Conservation (phyloP, 83 land plant genomes). For the Picea abies region DNA sequence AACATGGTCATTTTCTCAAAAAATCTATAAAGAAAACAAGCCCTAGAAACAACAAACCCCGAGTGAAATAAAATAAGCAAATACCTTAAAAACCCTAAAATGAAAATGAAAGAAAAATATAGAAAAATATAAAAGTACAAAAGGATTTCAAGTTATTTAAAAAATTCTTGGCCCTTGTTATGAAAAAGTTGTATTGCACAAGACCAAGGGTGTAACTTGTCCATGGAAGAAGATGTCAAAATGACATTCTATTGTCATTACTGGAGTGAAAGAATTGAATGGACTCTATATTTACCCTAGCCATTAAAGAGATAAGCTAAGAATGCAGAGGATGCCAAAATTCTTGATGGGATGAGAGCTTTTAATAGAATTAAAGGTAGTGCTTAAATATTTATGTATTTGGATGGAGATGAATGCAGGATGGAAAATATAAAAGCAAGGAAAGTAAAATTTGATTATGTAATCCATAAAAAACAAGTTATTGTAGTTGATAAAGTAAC, state of each 20-base stretch:
- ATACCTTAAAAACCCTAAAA: no score
- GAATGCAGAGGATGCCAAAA: slow-evolving; percentile 18
- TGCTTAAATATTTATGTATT: background rate
- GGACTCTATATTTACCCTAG: background rate
- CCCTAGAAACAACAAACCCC: no score
- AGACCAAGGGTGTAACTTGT: no score
- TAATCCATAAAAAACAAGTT: slow-evolving; percentile 32
- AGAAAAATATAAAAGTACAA: no score
- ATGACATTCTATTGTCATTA: background rate
- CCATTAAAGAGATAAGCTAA: slow-evolving; percentile 7
- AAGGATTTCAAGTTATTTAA: no score
- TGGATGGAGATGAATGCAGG: slow-evolving; percentile 3
- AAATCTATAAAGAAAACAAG: no score
- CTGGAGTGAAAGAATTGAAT: background rate
- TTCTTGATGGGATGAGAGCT: background rate
- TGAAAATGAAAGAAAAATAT: no score
- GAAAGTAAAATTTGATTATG: slow-evolving; percentile 50
- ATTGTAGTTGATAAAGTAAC: slow-evolving; percentile 21
- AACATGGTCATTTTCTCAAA: no score
- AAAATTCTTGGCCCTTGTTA: no score
- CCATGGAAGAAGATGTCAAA: background rate
- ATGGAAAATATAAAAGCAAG: slow-evolving; percentile 10
- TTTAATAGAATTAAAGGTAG: background rate
- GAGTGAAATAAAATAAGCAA: no score
- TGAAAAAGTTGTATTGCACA: no score